Conservation (phyloP, 2,329 filamentous ascomycete species). For the Penicillium sp. region DNA sequence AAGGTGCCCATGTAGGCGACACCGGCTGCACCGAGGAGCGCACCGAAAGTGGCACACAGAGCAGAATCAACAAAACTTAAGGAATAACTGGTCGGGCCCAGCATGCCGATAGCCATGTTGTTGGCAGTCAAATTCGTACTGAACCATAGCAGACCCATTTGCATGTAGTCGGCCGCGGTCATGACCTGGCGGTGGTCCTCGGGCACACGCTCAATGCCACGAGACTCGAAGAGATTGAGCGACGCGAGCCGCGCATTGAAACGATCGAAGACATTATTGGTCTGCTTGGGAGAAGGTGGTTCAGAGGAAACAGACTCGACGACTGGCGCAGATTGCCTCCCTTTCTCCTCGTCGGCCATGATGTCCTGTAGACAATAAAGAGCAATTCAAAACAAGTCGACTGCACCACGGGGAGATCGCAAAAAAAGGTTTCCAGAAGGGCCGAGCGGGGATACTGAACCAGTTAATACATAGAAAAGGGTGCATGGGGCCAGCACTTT, state of each 20-base stretch:
- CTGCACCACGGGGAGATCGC: too few relatives aligned
- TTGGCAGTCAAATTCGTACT: conserved; percentile 34
- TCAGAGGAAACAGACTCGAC: not conserved
- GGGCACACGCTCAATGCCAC: conserved; percentile 61
- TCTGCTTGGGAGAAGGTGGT: not conserved
- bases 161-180: conserved; percentile 30
- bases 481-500: too few relatives aligned
- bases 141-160: conserved; percentile 35
- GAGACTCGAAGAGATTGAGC: conserved; percentile 44
- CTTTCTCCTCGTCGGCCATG: not conserved
- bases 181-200: conserved; percentile 52
- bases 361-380: too few relatives aligned
- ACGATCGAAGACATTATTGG: not conserved
- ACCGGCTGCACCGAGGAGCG: conserved; percentile 28
- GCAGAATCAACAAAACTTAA: conserved; percentile 39
- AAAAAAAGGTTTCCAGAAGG: too few relatives aligned
- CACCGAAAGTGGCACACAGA: conserved; percentile 33
- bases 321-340: not conserved
- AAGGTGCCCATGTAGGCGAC: conserved; percentile 40
- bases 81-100: conserved; percentile 36
- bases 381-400: too few relatives aligned
- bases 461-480: too few relatives aligned
- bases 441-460: too few relatives aligned
- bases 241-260: conserved; percentile 1
- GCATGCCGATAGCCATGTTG: conserved; percentile 38